phyloP scores from a whole-genome alignment of 2,329 filamentous ascomycete species.

The Sporothrix protearum region DNA sequence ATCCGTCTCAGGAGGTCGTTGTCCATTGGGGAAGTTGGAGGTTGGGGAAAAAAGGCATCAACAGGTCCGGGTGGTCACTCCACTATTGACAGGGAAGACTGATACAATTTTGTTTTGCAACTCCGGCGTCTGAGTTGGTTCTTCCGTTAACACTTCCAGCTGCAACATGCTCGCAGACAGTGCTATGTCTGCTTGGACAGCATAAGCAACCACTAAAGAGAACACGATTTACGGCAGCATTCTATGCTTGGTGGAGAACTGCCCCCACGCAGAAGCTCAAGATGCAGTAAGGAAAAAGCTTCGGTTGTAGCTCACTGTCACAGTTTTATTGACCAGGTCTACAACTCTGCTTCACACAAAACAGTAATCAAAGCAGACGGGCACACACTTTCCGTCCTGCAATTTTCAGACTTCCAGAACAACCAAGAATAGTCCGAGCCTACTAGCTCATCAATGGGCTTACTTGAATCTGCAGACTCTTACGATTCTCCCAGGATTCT shows the following conservation, averaged over 20 bases:
- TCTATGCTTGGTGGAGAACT: neutral
- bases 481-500: neutral
- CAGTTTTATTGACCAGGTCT: neutral
- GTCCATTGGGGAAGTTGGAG: slow-evolving; percentile 23
- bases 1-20: slow-evolving; percentile 17
- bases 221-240: neutral
- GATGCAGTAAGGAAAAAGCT: neutral
- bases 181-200: neutral
- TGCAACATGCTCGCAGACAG: neutral
- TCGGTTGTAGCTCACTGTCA: neutral
- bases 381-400: too few species aligned
- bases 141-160: neutral
- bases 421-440: too few species aligned
- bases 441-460: too few species aligned
- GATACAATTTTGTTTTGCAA: neutral
- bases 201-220: neutral
- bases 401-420: neutral
- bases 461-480: neutral
- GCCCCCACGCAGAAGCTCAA: neutral
- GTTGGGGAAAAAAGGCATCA: neutral
- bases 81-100: slow-evolving; percentile 6
- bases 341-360: neutral
- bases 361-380: too few species aligned
- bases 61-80: neutral
- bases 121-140: neutral